Evolutionary conservation across 371 early-diverging fungal species (phyloP), one percentile per base, ranked within the genome.

Genomic region (Nematocida sp.): DNA sequence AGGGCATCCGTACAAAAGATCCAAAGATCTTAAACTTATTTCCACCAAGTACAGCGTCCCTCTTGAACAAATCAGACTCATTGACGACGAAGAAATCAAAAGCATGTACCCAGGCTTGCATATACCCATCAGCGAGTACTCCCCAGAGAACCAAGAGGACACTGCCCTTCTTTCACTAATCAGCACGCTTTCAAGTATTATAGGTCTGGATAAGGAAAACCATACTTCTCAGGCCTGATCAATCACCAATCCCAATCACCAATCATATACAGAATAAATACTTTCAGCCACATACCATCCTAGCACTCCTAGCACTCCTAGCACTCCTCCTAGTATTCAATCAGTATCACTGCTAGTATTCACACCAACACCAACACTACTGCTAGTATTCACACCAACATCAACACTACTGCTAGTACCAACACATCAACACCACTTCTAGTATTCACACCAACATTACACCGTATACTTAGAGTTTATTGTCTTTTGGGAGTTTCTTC

Each of bases 81-180:
- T 80, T 17, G 80, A 80, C 63, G 77, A 80, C 53, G 60, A 60
- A 29, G 31, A 52, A 8, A 46, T 66, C 7, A 80, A 80, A 48
- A 60, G 62, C 23, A 8, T 76, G 2, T 45, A 64, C 21, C 34
- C n/a, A 4, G 66, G 63, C 25, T 66, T 52, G 34, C 57, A 76
- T 43, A 66, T 80, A 1, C 45, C 63, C 23, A 62, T 78, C 32
- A 40, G 38, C 25, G 74, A 75, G 5, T 67, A 63, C 45, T 17
- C 56, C 27, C 51, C 62, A 36, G 21, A 63, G 19, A 31, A 60
- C 25, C 29, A 17, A 48, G 21, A 74, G 36, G 78, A 78, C 56
- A 29, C 5, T 37, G 67, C 53, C 19, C 55, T 77, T 38, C 25
- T 77, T 4, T 7, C 5, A 13, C 13, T 77, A 45, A 49, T 55